Percentiles rank a stretch among this genome's conserved stretches.
Conservation (phyloP, 23 red algal species). For the Gracilaria domingensis region DNA sequence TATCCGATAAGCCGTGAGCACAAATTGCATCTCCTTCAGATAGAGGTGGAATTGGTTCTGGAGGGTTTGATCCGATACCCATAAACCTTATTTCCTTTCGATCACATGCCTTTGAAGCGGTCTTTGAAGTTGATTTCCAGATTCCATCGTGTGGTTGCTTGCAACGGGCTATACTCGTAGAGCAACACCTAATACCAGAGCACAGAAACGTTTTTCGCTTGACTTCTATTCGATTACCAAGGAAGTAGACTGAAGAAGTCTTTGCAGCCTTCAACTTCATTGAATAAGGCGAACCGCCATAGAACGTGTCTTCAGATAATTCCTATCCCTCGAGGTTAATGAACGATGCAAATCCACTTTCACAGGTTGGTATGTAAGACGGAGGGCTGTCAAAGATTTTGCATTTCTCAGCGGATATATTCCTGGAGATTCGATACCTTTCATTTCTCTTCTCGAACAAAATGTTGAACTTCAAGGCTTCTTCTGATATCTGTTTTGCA, state of each 20-base stretch:
- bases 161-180: not conserved
- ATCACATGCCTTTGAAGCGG: too few relatives aligned
- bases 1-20: too few relatives aligned
- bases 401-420: not conserved
- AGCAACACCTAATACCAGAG: not conserved
- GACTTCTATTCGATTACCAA: not conserved
- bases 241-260: not conserved
- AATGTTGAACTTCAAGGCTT: too few relatives aligned
- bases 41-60: too few relatives aligned
- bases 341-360: not conserved
- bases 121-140: not conserved
- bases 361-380: not conserved
- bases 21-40: too few relatives aligned
- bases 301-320: not conserved
- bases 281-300: not conserved
- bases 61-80: too few relatives aligned
- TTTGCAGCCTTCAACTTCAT: not conserved
- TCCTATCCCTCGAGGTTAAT: not conserved
- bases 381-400: not conserved
- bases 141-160: not conserved
- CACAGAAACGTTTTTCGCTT: not conserved
- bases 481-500: too few relatives aligned
- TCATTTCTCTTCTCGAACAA: not conserved
- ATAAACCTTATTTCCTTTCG: too few relatives aligned
- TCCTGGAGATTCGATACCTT: not conserved